Evolutionary conservation across 2,329 filamentous ascomycete genomes (phyloP), one percentile per base, ranked within the genome.

Genomic region (Aspergillus brasiliensis): DNA sequence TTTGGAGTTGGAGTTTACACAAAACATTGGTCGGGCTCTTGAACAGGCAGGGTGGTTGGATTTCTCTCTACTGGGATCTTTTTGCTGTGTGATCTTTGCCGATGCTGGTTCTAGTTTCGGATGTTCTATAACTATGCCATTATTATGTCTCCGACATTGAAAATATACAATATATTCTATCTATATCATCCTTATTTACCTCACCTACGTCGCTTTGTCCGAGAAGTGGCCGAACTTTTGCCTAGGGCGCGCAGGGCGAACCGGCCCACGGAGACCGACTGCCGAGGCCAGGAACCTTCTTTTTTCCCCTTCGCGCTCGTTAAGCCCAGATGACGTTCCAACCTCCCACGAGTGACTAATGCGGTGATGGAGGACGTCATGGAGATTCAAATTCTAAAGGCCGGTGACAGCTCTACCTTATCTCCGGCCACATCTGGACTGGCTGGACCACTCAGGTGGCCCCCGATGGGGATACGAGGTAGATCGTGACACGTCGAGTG

Each of bases 401-500:
- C 34, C 31, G 51, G 21, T 27, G 52, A 31, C 38, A 46, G 38
- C 25, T 11, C 1, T 19, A 25, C 10, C 54, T 61, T 61, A 61
- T 61, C 59, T 58, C 56, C 59, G 59, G n/a, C 34, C 13, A 17
- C 48, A 31, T 21, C 13, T 17, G 13, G 27, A 28, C 46, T 49
- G 46, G 46, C 46, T 31, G 46, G 46, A n/a, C 46, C 46, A 49
- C 46, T 46, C 11, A 21, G n/a, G 34, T 25, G 15, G 15, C 11
- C 37, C 40, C 27, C 37, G 49, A 48, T 57, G 17, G 37, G 44
- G 44, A 51, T 51, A 37, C 53, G 37, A 44, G 25, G 27, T 40
- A 48, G 46, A 51, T 57, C 55, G 37, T 57, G 55, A 57, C 55
- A 57, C 55, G 44, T 57, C 55, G 46, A 57, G 44, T 57, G 19